Percentiles rank a stretch among this genome's conserved stretches.
phyloP scores from a whole-genome alignment of 2,329 filamentous ascomycete species.

The Fusarium floridanum region DNA sequence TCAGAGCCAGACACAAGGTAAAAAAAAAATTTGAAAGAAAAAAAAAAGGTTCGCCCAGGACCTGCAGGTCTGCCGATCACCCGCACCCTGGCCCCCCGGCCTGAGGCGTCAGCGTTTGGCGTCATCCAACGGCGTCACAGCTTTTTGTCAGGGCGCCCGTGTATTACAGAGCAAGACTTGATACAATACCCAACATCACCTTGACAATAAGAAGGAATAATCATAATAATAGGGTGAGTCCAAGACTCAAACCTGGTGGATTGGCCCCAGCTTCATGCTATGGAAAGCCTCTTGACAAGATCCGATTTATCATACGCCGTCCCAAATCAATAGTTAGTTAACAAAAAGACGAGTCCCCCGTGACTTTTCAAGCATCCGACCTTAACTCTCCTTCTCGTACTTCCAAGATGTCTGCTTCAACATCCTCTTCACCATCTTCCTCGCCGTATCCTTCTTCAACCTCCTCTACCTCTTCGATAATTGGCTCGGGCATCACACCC shows the following conservation, averaged over 20 bases:
- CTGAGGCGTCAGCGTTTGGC: slow-evolving; percentile 16
- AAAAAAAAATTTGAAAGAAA: not conserved
- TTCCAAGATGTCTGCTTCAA: slow-evolving; percentile 54
- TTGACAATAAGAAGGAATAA: not conserved
- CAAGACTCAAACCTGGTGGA: not conserved
- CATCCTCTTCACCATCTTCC: slow-evolving; percentile 46
- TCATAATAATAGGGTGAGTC: not conserved
- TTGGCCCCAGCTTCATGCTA: slow-evolving; percentile 8
- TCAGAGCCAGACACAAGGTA: not conserved
- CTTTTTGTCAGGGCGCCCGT: not conserved
- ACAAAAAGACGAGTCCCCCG: not conserved
- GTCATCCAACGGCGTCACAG: slow-evolving; percentile 4
- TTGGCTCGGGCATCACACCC: slow-evolving; percentile 41
- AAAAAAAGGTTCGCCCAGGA: not conserved
- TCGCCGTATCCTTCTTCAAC: slow-evolving; percentile 49
- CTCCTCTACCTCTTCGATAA: slow-evolving; percentile 47
- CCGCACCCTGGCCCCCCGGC: slow-evolving; percentile 5
- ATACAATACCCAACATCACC: not conserved
- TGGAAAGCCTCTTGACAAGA: slow-evolving; percentile 1
- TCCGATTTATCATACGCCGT: slow-evolving; percentile 18
- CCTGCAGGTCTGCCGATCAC: slow-evolving; percentile 28
- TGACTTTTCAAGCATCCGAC: slow-evolving; percentile 11
- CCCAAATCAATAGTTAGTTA: slow-evolving; percentile 10
- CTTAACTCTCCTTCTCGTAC: slow-evolving; percentile 51
- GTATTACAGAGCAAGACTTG: not conserved